Evolutionary conservation across 306 rosid genomes (phyloP).

Genomic region (Gastrolobium bilobum): DNA sequence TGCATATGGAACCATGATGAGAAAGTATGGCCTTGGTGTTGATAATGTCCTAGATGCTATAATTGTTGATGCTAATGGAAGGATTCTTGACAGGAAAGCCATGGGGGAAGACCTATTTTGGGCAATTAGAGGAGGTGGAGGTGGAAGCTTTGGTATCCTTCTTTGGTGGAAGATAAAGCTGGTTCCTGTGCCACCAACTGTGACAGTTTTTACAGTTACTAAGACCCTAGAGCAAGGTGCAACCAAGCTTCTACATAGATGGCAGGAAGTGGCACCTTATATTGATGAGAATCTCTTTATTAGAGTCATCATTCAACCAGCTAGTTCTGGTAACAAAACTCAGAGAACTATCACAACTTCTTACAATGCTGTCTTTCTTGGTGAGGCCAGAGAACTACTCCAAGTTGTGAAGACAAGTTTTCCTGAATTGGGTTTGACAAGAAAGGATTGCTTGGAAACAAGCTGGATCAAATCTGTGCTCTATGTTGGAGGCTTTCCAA

Average conservation of each 20-base stretch:
- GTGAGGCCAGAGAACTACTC: constrained; percentile 51
- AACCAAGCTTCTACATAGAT: constrained; percentile 55
- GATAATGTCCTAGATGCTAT: constrained; percentile 72
- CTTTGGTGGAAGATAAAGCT: constrained; percentile 74
- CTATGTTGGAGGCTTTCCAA: constrained; percentile 53
- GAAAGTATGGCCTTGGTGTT: constrained; percentile 71
- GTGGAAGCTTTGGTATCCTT: constrained; percentile 70
- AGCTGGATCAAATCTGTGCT: constrained; percentile 78
- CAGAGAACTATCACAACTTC: constrained; percentile 49
- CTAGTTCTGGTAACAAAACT: constrained; percentile 37
- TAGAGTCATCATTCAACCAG: constrained; percentile 54
- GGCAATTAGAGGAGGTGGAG: constrained; percentile 86
- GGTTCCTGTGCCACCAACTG: constrained; percentile 65
- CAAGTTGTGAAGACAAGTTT: constrained; percentile 53
- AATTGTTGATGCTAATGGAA: constrained; percentile 64
- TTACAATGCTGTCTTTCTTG: constrained; percentile 61
- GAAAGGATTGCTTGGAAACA: constrained; percentile 58
- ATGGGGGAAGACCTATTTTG: constrained; percentile 82
- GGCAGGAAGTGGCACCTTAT: constrained; percentile 68
- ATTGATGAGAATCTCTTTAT: constrained; percentile 66
- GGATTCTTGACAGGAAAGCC: constrained; percentile 59
- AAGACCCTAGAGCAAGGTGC: constrained; percentile 60
- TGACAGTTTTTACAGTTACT: constrained; percentile 62
- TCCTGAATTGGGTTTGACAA: constrained; percentile 70
- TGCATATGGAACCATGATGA: constrained; percentile 71